These are phyloP conservation scores for Pulveroboletus sp. DNA, from an alignment of 768 basidiomycete species.

Conservation along the genomic window DNA sequence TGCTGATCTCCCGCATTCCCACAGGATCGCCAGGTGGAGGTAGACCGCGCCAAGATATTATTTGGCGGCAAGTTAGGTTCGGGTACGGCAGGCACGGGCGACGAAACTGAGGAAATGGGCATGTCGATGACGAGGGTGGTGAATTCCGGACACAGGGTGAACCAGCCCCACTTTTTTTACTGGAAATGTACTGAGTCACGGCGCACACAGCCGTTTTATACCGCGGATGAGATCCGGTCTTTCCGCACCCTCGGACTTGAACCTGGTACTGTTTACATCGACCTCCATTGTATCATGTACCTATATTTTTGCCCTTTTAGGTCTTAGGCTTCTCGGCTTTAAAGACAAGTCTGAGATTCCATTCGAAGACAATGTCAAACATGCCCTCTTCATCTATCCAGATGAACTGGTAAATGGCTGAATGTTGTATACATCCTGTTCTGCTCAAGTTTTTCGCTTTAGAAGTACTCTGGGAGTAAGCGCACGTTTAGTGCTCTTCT, in stretches of 20 bases:
- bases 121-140: conserved; percentile 41
- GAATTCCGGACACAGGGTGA: conserved; percentile 49
- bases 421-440: not conserved
- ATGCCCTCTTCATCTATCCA: conserved; percentile 88
- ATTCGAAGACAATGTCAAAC: conserved; percentile 90
- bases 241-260: conserved; percentile 79
- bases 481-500: conserved; percentile 87
- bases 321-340: conserved; percentile 90
- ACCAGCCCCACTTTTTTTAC: not conserved
- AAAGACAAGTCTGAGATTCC: conserved; percentile 63
- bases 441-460: not conserved
- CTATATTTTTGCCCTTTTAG: conserved; percentile 32
- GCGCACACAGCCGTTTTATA: conserved; percentile 67
- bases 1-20: conserved; percentile 6
- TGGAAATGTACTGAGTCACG: conserved; percentile 3
- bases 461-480: conserved; percentile 86
- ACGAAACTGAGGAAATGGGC: conserved; percentile 37
- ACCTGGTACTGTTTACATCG: conserved; percentile 47
- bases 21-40: conserved; percentile 28
- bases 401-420: conserved; percentile 67
- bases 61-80: conserved; percentile 37
- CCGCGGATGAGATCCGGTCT: conserved; percentile 72
- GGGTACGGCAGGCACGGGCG: conserved; percentile 23
- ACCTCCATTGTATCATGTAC: not conserved
- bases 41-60: conserved; percentile 23